These are phyloP conservation scores for Fusarium sp. DNA, from an alignment of 2,329 filamentous ascomycete genomes.

Conservation along the genomic window DNA sequence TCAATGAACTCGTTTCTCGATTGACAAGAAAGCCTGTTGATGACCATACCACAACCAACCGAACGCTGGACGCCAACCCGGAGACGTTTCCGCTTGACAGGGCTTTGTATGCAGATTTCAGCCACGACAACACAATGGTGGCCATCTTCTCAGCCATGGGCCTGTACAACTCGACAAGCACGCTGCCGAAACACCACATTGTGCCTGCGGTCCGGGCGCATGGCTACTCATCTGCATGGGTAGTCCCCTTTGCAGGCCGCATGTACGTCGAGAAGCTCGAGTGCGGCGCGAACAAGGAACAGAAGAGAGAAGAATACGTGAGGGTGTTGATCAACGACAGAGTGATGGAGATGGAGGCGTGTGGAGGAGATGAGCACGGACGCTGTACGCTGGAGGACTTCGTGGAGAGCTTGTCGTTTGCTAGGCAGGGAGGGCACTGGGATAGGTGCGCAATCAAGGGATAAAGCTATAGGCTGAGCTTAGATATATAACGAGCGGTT, in stretches of 20 bases:
- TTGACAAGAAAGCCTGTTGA: constrained; percentile 76
- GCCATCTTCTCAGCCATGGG: constrained; percentile 82
- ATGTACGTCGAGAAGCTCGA: constrained; percentile 90
- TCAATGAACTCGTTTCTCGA: constrained; percentile 88
- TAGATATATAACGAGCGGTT: constrained; percentile 24
- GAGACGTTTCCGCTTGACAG: constrained; percentile 79
- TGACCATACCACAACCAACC: constrained; percentile 82
- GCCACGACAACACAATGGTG: constrained; percentile 90
- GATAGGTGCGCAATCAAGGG: constrained; percentile 48
- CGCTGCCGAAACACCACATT: constrained; percentile 65
- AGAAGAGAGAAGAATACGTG: constrained; percentile 81
- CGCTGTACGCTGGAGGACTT: constrained; percentile 78
- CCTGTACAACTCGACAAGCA: constrained; percentile 76
- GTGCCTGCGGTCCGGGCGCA: constrained; percentile 65
- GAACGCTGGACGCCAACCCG: constrained; percentile 76
- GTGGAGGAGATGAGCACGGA: constrained; percentile 76
- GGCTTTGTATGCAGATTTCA: constrained; percentile 87
- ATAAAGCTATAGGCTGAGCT: constrained; percentile 9
- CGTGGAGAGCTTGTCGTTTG: constrained; percentile 81
- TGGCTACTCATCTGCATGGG: constrained; percentile 82
- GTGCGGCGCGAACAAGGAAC: constrained; percentile 70
- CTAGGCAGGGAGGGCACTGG: constrained; percentile 80
- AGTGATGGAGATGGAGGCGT: constrained; percentile 78
- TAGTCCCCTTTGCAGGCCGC: constrained; percentile 83
- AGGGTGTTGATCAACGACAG: constrained; percentile 87